Evolutionary conservation across 73 alveolate genomes (phyloP), one percentile per base, ranked within the genome.

Genomic region (Paramecium sexaurelia): DNA sequence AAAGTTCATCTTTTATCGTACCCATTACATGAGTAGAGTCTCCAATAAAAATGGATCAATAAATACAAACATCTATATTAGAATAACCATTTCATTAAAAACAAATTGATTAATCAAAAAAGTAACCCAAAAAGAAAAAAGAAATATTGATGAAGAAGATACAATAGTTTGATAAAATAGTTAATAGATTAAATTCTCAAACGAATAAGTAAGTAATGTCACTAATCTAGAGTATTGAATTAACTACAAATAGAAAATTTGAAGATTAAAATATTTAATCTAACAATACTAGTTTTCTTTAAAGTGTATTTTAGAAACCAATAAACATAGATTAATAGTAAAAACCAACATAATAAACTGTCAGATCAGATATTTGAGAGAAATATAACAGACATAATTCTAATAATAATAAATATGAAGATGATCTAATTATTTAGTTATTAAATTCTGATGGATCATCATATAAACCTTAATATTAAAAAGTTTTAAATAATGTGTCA

Each of bases 171-270:
- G 83, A 61, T 26, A 61, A 61, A 29, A 61, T 61, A 8, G 83
- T 61, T 1, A 61, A 61, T 27, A 61, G 83, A 61, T 61, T 61
- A 11, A 61, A 61, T 32, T 61, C 26, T 61, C 83, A 10, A 61
- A 61, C 26, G 83, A 61, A 61, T 32, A 61, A 6, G 83, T 61
- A 61, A 3, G 9, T 22, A 26, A 61, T 61, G 15, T 29, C 8
- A 61, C 17, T 61, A 3, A 29, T 26, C 7, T 61, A 61, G 83
- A 61, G 83, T 29, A 26, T 61, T 9, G 83, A 61, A 61, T 29
- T 61, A 32, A 61, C 83, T 29, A 61, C 83, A 1, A 61, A 61
- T 61, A 61, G 83, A 61, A 61, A 61, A 61, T 61, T 45, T 29
- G 83, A 61, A 24, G 83, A 61, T 11, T 19, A 61, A 27, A 29